These are phyloP conservation scores for Ceriops zippeliana DNA, from an alignment of 345 rosid genomes.

Conservation along the genomic window DNA sequence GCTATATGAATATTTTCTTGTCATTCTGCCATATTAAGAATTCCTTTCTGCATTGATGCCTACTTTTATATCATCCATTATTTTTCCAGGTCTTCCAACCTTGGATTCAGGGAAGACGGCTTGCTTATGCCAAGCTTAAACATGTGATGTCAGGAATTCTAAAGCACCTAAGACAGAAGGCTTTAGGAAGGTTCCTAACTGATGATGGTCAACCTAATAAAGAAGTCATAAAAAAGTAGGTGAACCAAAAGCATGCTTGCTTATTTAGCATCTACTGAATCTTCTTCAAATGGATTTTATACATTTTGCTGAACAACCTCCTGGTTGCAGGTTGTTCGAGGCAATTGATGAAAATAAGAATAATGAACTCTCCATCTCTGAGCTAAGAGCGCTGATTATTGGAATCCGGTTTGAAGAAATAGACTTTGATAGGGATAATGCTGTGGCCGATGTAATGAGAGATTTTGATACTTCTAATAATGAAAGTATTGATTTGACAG, in stretches of 20 bases:
- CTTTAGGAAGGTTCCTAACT: slow-evolving; percentile 61
- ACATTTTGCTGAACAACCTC: neutral
- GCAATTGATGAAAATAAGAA: slow-evolving; percentile 61
- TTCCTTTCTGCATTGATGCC: neutral
- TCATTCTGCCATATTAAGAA: neutral
- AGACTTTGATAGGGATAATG: slow-evolving; percentile 62
- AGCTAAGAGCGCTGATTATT: slow-evolving; percentile 61
- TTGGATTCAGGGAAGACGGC: slow-evolving; percentile 72
- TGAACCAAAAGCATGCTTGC: slow-evolving; percentile 12
- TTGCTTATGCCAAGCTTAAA: slow-evolving; percentile 74
- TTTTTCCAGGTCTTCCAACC: slow-evolving; percentile 61
- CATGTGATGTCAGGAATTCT: slow-evolving; percentile 70
- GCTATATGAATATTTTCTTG: too few species aligned
- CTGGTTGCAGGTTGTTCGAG: slow-evolving; percentile 54
- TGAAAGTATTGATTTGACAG: slow-evolving; percentile 27
- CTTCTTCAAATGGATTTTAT: neutral
- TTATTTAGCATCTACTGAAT: neutral
- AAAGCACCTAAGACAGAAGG: slow-evolving; percentile 52
- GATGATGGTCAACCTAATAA: slow-evolving; percentile 59
- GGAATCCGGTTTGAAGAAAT: slow-evolving; percentile 81
- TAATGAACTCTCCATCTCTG: slow-evolving; percentile 39
- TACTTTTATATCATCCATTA: neutral
- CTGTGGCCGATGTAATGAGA: slow-evolving; percentile 48
- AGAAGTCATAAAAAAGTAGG: slow-evolving; percentile 46
- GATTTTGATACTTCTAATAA: slow-evolving; percentile 68